Evolutionary conservation across 306 rosid species (phyloP).

Genomic region (Arachis stenosperma): DNA sequence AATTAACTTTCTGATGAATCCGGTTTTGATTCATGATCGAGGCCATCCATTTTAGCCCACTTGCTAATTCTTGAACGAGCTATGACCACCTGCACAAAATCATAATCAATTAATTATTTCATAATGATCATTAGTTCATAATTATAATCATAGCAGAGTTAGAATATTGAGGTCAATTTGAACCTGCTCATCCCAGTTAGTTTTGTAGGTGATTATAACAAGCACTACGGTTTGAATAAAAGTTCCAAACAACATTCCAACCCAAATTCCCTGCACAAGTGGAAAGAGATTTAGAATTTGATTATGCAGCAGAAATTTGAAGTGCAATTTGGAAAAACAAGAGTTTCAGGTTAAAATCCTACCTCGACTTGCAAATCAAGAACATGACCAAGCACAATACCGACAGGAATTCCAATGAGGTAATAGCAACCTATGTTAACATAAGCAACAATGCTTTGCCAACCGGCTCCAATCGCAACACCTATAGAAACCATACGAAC

Average conservation of each 20-base stretch:
- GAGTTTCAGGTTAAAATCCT: neutral
- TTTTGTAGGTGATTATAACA: conserved; percentile 51
- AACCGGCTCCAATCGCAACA: conserved; percentile 61
- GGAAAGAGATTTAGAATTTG: conserved; percentile 1
- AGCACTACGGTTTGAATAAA: conserved; percentile 61
- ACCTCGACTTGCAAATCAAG: conserved; percentile 51
- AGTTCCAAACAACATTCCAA: conserved; percentile 75
- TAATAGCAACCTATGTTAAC: conserved; percentile 57
- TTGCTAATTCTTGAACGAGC: conserved; percentile 44
- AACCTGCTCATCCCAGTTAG: conserved; percentile 71
- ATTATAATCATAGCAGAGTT: too few species aligned
- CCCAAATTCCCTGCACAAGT: conserved; percentile 59
- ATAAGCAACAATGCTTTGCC: conserved; percentile 58
- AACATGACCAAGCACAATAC: conserved; percentile 47
- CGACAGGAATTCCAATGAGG: conserved; percentile 51
- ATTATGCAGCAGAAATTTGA: neutral
- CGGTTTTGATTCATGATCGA: conserved; percentile 32
- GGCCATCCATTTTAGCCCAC: conserved; percentile 36
- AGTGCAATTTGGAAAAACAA: neutral
- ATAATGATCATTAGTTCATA: too few species aligned
- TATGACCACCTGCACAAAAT: conserved; percentile 36
- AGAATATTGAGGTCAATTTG: neutral
- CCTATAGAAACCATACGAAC: conserved; percentile 36
- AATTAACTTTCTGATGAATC: conserved; percentile 2
- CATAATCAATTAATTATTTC: neutral